Conservation (phyloP, 2,329 filamentous ascomycete genomes). For the Fusarium caatingaense region DNA sequence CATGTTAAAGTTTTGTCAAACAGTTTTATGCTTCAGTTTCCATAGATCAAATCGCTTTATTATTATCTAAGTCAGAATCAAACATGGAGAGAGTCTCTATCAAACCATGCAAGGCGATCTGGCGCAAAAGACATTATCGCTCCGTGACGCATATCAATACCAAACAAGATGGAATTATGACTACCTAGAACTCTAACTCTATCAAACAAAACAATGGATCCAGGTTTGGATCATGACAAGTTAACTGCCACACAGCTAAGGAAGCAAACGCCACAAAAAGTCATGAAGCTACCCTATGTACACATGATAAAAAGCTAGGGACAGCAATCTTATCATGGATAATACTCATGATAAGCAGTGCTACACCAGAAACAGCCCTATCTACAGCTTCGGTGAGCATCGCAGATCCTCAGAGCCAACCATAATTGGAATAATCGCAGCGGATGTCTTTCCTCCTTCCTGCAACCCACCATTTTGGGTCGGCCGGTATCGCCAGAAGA, state of each 20-base stretch:
- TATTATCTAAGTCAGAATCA: not conserved
- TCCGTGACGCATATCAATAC: not conserved
- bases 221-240: constrained; percentile 1
- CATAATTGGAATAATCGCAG: constrained; percentile 12
- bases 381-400: constrained; percentile 12
- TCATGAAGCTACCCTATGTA: constrained; percentile 17
- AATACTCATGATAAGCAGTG: not conserved
- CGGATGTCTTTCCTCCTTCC: constrained; percentile 4
- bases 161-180: not conserved
- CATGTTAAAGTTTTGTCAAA: constrained; percentile 24
- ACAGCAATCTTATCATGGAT: not conserved
- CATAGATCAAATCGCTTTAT: constrained; percentile 8
- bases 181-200: not conserved
- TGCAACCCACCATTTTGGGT: constrained; percentile 39
- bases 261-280: constrained; percentile 13
- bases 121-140: not conserved
- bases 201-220: not conserved
- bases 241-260: constrained; percentile 20
- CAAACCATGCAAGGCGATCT: constrained; percentile 2
- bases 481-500: constrained; percentile 44
- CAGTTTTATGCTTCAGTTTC: constrained; percentile 21
- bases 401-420: not conserved
- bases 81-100: too few relatives aligned
- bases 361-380: not conserved
- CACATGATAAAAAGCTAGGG: not conserved